Conservation (phyloP, 441 rosid genomes). For the Arabidopsis hybrid region DNA sequence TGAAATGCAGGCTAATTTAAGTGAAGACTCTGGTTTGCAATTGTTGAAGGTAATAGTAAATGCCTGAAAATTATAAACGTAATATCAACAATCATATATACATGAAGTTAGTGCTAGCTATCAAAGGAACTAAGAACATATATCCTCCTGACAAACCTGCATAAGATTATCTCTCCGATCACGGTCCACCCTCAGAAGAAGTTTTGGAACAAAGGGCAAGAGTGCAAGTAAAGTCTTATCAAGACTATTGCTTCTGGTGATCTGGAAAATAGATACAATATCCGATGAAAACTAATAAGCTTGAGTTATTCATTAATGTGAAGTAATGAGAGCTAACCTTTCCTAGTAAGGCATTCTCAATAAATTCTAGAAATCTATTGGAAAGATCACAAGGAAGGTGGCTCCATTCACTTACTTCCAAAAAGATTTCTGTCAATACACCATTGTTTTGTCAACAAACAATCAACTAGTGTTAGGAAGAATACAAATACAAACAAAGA, state of each 20-base stretch:
- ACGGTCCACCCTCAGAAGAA: conserved; percentile 51
- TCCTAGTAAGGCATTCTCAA: conserved; percentile 69
- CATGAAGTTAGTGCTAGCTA: not conserved
- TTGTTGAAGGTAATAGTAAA: conserved; percentile 73
- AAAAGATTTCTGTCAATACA: conserved; percentile 70
- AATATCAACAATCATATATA: conserved; percentile 14
- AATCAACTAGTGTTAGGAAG: conserved; percentile 29
- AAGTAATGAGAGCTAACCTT: conserved; percentile 58
- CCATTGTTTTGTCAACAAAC: conserved; percentile 67
- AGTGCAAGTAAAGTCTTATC: conserved; percentile 59
- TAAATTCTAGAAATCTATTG: conserved; percentile 66
- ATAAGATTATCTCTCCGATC: conserved; percentile 72
- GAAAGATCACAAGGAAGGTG: conserved; percentile 54
- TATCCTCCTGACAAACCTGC: conserved; percentile 58
- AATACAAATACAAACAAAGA: not conserved
- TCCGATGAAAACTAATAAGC: not conserved
- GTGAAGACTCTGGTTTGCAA: conserved; percentile 71
- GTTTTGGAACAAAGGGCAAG: conserved; percentile 75
- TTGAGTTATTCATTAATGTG: not conserved
- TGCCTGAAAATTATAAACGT: conserved; percentile 59
- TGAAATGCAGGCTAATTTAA: conserved; percentile 73
- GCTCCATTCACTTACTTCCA: conserved; percentile 66
- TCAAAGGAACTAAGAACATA: conserved; percentile 9
- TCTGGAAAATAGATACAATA: conserved; percentile 49
- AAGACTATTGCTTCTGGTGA: conserved; percentile 48